These are phyloP conservation scores for Phycomyces blakesleeanus DNA, from an alignment of 192 early-diverging fungal genomes.

Conservation along the genomic window DNA sequence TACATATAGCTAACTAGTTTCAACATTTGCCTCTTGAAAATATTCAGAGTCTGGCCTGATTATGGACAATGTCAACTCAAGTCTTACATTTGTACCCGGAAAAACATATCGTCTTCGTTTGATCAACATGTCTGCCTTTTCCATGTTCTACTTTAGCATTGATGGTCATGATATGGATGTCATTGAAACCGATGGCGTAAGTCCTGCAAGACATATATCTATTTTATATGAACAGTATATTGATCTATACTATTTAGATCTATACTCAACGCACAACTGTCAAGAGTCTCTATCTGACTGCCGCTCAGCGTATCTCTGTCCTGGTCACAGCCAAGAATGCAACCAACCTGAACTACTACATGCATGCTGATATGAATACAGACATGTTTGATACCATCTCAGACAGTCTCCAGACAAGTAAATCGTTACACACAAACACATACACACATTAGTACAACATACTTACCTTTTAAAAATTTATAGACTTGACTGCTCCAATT, in stretches of 20 bases:
- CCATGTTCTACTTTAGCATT: slow-evolving; percentile 74
- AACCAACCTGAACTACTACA: slow-evolving; percentile 58
- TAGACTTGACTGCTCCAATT: slow-evolving; percentile 56
- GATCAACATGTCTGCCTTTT: slow-evolving; percentile 76
- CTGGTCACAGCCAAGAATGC: slow-evolving; percentile 68
- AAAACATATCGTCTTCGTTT: slow-evolving; percentile 83
- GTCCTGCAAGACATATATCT: slow-evolving; percentile 3
- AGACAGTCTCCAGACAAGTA: slow-evolving; percentile 48
- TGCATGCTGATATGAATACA: slow-evolving; percentile 74
- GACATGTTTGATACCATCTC: slow-evolving; percentile 73
- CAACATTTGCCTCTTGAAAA: too few species aligned
- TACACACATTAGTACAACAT: too few species aligned
- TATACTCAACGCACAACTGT: slow-evolving; percentile 55
- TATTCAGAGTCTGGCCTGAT: slow-evolving; percentile 67
- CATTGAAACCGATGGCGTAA: slow-evolving; percentile 76
- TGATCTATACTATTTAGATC: slow-evolving; percentile 19
- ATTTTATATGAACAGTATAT: too few species aligned
- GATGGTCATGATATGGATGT: slow-evolving; percentile 74
- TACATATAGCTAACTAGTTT: too few species aligned
- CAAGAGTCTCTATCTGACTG: slow-evolving; percentile 53
- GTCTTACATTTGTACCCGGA: slow-evolving; percentile 61
- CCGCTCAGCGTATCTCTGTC: slow-evolving; percentile 79
- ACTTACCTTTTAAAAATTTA: background rate
- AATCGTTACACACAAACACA: too few species aligned
- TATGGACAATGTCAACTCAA: slow-evolving; percentile 49